Evolutionary conservation across 2,329 filamentous ascomycete genomes (phyloP), one percentile per base, ranked within the genome.

Genomic region (Pseudocercospora cruenta): DNA sequence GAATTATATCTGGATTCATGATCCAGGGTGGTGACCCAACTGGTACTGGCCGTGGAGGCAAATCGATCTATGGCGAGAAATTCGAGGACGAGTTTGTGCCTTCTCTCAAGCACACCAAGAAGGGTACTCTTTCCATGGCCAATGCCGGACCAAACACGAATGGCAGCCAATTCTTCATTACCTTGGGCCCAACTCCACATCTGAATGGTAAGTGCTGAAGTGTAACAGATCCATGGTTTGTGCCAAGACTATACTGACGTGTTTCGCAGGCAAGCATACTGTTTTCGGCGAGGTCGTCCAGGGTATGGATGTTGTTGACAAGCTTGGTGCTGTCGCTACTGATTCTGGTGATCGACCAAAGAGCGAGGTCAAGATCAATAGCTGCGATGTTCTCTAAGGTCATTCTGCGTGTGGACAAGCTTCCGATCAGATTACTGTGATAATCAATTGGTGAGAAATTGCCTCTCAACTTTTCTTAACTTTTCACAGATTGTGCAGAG

Each of bases 121-220:
- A 93, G 2, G 94, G 94, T 2, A 83, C 97, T 51, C 82, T 99
- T 36, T 94, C 91, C 67, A 98, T 98, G 95, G 95, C 95, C 53
- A 97, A 97, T 78, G 90, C 91, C 24, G 94, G 94, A 0, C 91
- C 92, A 61, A 91, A 96, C 80, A 94, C 92, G 71, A 98, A 98
- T 78, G 95, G 95, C 51, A 93, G 88, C 66, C 95, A 98, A 76
- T 98, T 99, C 85, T 99, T 99, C 84, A 94, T 98, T 82, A 98
- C 94, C 0, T 68, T 74, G 12, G 70, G 66, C 0, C 69, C 68
- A 45, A 67, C 93, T 93, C 75, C 93, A 92, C 67, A 85, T 84
- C 66, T 93, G 89, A 69, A 95, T 24, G 65, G 61, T 59, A 21
- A 22, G 58, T 51, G n/a, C 5, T 45, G 33, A 19, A 39, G 45